phyloP scores from a whole-genome alignment of 768 basidiomycete species.

The Tulasnella sp. region DNA sequence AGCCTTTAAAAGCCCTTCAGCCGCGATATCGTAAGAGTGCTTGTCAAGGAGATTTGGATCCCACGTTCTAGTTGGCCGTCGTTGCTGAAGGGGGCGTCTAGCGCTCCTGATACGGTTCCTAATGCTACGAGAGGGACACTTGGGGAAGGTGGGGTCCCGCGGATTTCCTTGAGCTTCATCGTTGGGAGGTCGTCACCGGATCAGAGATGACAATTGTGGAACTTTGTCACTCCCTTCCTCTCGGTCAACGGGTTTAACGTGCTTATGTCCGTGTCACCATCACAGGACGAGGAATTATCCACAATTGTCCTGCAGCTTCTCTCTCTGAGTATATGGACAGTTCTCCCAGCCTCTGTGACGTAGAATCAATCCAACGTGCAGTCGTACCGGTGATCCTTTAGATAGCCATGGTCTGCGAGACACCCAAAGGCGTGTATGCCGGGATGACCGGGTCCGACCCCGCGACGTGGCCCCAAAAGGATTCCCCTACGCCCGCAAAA shows the following conservation, averaged over 20 bases:
- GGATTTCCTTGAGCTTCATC: constrained; percentile 77
- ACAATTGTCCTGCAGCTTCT: no score
- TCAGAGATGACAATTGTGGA: not conserved
- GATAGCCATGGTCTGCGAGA: no score
- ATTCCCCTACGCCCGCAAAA: no score
- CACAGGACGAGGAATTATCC: no score
- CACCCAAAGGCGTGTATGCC: no score
- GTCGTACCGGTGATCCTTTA: no score
- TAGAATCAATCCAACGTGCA: no score
- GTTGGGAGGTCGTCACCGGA: not conserved
- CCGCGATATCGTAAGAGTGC: constrained; percentile 65
- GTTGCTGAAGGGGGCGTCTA: constrained; percentile 93
- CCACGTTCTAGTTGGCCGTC: constrained; percentile 95
- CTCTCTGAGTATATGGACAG: no score
- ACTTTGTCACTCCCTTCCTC: not conserved
- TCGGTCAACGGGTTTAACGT: not conserved
- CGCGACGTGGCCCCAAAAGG: no score
- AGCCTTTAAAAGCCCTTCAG: constrained; percentile 52
- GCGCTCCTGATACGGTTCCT: constrained; percentile 92
- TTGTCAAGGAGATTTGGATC: no score
- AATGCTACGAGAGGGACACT: constrained; percentile 73
- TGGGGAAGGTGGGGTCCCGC: constrained; percentile 86
- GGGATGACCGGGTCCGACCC: no score
- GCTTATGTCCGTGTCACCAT: not conserved
- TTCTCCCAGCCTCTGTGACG: no score